These are phyloP conservation scores for Magnusiomyces magnusii DNA, from an alignment of 1,139 yeast species.

Conservation along the genomic window DNA sequence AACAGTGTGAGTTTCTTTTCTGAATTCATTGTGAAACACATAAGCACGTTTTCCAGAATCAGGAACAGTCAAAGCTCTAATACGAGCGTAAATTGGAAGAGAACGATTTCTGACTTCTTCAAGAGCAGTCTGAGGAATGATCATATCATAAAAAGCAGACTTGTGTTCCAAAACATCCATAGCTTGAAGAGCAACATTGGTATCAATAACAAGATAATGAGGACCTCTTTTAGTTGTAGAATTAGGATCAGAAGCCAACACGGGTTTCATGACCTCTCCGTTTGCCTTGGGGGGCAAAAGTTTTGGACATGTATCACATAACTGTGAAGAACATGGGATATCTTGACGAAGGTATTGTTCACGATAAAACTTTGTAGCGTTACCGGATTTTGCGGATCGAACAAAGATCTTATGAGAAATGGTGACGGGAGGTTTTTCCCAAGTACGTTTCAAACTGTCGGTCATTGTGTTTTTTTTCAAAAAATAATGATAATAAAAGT, in stretches of 20 bases:
- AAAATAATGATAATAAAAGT: background rate
- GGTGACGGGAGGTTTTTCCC: conserved; percentile 15
- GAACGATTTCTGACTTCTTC: conserved; percentile 90
- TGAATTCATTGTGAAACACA: conserved; percentile 91
- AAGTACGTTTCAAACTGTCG: conserved; percentile 20
- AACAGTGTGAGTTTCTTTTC: conserved; percentile 56
- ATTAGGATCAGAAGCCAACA: conserved; percentile 42
- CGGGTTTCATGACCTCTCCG: conserved; percentile 39
- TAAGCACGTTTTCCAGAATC: conserved; percentile 78
- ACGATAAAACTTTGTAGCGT: conserved; percentile 83
- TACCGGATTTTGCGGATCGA: conserved; percentile 72
- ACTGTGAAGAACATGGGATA: conserved; percentile 78
- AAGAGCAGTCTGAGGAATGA: conserved; percentile 86
- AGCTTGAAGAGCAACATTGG: conserved; percentile 81
- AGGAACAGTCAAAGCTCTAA: conserved; percentile 62
- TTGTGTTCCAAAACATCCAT: conserved; percentile 81
- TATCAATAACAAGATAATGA: conserved; percentile 80
- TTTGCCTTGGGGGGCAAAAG: conserved; percentile 35
- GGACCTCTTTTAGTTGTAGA: conserved; percentile 49
- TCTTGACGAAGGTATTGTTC: conserved; percentile 91
- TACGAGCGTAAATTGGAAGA: conserved; percentile 77
- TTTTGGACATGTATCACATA: conserved; percentile 52
- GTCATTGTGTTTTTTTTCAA: conserved; percentile 4
- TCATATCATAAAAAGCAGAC: conserved; percentile 76
- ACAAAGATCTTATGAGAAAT: conserved; percentile 81